These are phyloP conservation scores for Gyromitra esculenta DNA, from an alignment of 2,329 filamentous ascomycete genomes.

Conservation along the genomic window DNA sequence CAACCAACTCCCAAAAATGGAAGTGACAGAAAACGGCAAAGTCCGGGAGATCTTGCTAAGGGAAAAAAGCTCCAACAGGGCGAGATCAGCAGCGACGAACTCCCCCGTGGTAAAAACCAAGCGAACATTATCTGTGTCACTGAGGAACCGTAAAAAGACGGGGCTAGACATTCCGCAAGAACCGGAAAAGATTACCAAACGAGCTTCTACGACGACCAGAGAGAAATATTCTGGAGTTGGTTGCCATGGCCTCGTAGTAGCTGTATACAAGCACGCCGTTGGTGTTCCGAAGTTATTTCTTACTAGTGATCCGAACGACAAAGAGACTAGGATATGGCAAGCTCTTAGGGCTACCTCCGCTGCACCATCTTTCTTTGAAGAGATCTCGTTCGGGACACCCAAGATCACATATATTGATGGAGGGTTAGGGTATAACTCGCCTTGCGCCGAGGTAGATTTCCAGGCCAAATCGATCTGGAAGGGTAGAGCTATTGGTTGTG, in stretches of 20 bases:
- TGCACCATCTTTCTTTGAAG: conserved; percentile 57
- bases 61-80: neutral
- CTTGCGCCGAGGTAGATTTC: conserved; percentile 53
- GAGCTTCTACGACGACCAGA: neutral
- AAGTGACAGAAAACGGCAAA: conserved; percentile 32
- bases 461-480: conserved; percentile 55
- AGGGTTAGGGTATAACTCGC: conserved; percentile 57
- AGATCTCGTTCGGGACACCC: conserved; percentile 41
- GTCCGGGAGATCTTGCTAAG: conserved; percentile 7
- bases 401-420: conserved; percentile 58
- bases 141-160: neutral
- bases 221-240: conserved; percentile 7
- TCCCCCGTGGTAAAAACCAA: neutral
- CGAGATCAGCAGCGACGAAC: neutral
- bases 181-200: neutral
- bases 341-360: conserved; percentile 58
- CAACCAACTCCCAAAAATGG: conserved; percentile 19
- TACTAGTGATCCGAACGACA: conserved; percentile 42
- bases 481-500: conserved; percentile 46
- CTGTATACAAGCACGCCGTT: conserved; percentile 48
- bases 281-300: conserved; percentile 45
- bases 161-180: neutral
- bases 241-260: conserved; percentile 44
- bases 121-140: neutral
- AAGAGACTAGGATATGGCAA: conserved; percentile 57